phyloP scores from a whole-genome alignment of 371 early-diverging fungal species.

The Mortierella sp. region DNA sequence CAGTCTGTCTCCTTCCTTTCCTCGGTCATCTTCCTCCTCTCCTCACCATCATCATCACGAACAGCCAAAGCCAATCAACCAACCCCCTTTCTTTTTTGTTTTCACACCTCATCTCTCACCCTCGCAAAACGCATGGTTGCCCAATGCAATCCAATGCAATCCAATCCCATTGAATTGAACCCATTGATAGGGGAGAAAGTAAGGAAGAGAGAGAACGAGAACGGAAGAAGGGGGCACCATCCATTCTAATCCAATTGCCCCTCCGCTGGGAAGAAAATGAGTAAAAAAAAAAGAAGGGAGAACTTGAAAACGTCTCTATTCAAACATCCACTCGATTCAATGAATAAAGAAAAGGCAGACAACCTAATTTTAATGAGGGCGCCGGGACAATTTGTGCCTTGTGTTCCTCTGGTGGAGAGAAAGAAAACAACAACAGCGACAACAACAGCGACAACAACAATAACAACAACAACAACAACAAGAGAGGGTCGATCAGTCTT shows the following conservation, averaged over 20 bases:
- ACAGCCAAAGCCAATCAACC: neutral
- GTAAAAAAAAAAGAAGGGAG: neutral
- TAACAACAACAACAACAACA: neutral
- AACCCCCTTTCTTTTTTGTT: neutral
- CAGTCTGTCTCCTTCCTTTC: neutral
- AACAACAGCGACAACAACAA: neutral
- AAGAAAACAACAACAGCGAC: neutral
- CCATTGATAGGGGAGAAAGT: neutral
- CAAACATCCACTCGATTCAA: neutral
- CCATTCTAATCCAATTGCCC: neutral
- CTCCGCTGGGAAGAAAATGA: slow-evolving; percentile 4
- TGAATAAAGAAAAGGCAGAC: neutral
- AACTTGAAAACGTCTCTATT: neutral
- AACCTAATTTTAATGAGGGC: neutral
- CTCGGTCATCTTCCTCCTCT: neutral
- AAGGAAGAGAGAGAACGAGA: neutral
- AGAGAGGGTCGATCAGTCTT: neutral
- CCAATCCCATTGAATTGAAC: neutral
- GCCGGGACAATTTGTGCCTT: neutral
- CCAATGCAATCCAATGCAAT: neutral
- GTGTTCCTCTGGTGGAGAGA: neutral
- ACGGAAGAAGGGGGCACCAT: neutral
- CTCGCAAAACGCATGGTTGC: too few relatives aligned
- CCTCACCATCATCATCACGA: neutral
- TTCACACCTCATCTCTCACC: too few relatives aligned